Conservation (phyloP, 2,329 filamentous ascomycete species). For the Ophiocordyceps polyrhachis-furcata region DNA sequence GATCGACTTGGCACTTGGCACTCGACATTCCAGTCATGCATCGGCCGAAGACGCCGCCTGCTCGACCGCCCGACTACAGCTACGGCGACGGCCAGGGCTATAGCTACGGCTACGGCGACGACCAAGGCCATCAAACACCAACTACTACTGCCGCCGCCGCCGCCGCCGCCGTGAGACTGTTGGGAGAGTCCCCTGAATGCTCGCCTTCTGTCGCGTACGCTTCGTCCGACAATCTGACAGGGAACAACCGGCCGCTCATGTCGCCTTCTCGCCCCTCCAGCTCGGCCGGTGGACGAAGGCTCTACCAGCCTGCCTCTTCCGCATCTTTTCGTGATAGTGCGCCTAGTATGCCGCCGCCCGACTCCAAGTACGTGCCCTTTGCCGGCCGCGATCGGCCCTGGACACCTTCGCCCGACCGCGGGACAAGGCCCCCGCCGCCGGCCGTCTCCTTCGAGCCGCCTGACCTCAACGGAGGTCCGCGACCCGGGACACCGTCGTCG, state of each 20-base stretch:
- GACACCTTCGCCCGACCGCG: slow-evolving; percentile 31
- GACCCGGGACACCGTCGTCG: slow-evolving; percentile 80
- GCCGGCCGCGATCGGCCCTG: slow-evolving; percentile 34
- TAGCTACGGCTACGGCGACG: slow-evolving; percentile 33
- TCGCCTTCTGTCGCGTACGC: slow-evolving; percentile 10
- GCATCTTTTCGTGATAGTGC: slow-evolving; percentile 36
- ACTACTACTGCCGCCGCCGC: slow-evolving; percentile 21
- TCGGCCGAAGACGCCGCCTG: slow-evolving; percentile 28
- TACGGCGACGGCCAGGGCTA: slow-evolving; percentile 35
- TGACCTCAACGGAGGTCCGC: slow-evolving; percentile 74
- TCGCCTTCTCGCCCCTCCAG: slow-evolving; percentile 18
- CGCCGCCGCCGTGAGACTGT: slow-evolving; percentile 36
- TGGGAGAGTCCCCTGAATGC: slow-evolving; percentile 35
- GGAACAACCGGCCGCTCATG: background rate
- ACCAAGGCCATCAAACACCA: slow-evolving; percentile 6
- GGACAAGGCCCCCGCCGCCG: slow-evolving; percentile 41
- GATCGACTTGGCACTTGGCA: background rate
- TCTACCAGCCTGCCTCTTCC: slow-evolving; percentile 31
- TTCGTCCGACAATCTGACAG: slow-evolving; percentile 2
- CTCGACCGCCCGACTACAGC: slow-evolving; percentile 37
- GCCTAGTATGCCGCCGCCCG: slow-evolving; percentile 41
- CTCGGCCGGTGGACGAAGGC: slow-evolving; percentile 18
- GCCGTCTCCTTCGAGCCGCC: slow-evolving; percentile 64
- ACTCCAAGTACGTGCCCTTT: slow-evolving; percentile 43
- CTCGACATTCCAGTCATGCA: slow-evolving; percentile 25